Percentiles rank a stretch among this genome's conserved stretches.
Conservation (phyloP, 306 rosid species). For the Benincasa hispida region DNA sequence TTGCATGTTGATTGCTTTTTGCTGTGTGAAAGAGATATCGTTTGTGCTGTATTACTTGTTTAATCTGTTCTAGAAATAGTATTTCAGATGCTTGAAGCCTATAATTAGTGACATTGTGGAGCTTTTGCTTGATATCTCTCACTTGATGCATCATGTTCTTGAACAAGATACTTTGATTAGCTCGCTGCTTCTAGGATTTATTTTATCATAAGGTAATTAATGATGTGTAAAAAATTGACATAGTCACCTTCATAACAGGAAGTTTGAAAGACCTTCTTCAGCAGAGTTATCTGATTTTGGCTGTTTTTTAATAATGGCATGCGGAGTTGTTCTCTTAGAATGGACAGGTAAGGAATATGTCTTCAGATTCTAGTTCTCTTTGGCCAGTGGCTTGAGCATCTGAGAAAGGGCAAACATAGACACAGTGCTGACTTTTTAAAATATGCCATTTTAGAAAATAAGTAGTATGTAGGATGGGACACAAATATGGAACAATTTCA, state of each 20-base stretch:
- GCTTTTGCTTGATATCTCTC: slow-evolving; percentile 7
- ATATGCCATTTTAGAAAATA: background rate
- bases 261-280: slow-evolving; percentile 77
- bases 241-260: slow-evolving; percentile 70
- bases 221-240: slow-evolving; percentile 22
- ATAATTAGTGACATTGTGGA: slow-evolving; percentile 4
- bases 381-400: background rate
- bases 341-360: slow-evolving; percentile 39
- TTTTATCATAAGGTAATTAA: background rate
- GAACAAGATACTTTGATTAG: slow-evolving; percentile 1
- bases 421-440: background rate
- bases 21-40: background rate
- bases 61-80: background rate
- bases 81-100: slow-evolving; percentile 11
- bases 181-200: background rate
- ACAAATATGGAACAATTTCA: background rate
- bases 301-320: slow-evolving; percentile 65
- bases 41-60: slow-evolving; percentile 1
- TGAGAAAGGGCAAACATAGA: background rate
- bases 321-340: slow-evolving; percentile 78
- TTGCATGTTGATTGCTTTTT: background rate
- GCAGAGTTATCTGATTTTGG: slow-evolving; percentile 85
- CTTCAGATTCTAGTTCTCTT: slow-evolving; percentile 1
- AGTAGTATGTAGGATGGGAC: background rate
- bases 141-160: background rate